These are phyloP conservation scores for Salix exigua DNA, from an alignment of 345 rosid species.

Conservation along the genomic window DNA sequence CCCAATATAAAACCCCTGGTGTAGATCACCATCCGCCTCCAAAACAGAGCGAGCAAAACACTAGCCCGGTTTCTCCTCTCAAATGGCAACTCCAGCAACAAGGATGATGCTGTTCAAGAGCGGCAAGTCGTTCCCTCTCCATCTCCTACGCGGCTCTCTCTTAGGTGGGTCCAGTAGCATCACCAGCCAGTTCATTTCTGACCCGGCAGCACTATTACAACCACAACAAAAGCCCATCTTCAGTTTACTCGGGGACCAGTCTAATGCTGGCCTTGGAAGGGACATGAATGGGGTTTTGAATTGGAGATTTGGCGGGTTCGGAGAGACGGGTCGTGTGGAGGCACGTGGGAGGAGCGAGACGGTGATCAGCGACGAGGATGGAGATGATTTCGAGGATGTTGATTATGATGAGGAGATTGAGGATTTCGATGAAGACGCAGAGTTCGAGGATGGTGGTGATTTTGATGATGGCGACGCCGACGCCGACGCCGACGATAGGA, in stretches of 20 bases:
- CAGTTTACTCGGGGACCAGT: neutral
- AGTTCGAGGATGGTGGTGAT: neutral
- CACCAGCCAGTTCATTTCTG: neutral
- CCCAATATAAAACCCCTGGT: neutral
- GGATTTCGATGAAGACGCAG: neutral
- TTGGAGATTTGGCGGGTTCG: neutral
- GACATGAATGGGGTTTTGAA: neutral
- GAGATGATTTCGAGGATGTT: neutral
- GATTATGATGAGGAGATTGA: neutral
- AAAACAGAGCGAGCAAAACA: neutral
- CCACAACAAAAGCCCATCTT: neutral
- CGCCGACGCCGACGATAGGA: neutral
- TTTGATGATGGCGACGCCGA: neutral
- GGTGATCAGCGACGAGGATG: neutral
- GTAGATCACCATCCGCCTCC: neutral
- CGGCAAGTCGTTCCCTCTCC: slow-evolving; percentile 12
- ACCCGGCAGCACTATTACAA: neutral
- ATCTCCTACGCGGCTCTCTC: slow-evolving; percentile 5
- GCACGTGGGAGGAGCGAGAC: neutral
- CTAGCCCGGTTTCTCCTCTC: neutral
- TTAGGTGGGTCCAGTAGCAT: neutral
- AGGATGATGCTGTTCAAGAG: slow-evolving; percentile 4
- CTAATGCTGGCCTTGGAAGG: neutral
- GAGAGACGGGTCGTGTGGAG: neutral
- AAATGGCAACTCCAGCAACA: neutral